Percentiles rank a stretch among this genome's conserved stretches.
These are phyloP conservation scores for Miamiensis avidus DNA, from an alignment of 169 alveolate genomes.

Conservation along the genomic window DNA sequence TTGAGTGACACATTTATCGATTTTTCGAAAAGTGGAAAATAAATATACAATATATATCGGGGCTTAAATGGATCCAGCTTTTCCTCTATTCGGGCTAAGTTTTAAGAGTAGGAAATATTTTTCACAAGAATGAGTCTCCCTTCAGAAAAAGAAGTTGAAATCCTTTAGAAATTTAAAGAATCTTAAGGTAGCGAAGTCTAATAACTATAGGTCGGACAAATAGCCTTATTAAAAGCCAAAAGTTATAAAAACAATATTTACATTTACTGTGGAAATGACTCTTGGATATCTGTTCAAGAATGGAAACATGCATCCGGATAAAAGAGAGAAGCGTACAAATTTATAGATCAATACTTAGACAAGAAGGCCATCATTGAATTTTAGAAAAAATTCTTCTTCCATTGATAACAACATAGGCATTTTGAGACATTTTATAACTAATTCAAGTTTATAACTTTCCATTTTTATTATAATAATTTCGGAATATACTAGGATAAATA, in stretches of 20 bases:
- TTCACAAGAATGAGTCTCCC: constrained; percentile 15
- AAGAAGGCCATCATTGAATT: too few relatives aligned
- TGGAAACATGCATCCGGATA: neutral
- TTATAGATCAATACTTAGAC: neutral
- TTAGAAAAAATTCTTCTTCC: too few relatives aligned
- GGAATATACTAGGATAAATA: too few relatives aligned
- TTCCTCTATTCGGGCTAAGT: constrained; percentile 13
- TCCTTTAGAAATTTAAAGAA: too few relatives aligned
- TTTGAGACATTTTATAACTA: too few relatives aligned
- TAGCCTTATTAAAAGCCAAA: neutral
- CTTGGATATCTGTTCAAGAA: neutral
- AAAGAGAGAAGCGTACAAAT: neutral
- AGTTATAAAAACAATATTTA: neutral
- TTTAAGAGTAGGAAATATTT: constrained; percentile 1
- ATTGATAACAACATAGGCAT: neutral
- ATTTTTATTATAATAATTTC: too few relatives aligned
- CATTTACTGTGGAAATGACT: neutral
- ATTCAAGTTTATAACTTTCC: too few relatives aligned
- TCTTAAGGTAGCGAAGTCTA: too few relatives aligned
- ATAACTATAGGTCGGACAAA: neutral
- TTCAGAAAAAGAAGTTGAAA: neutral
- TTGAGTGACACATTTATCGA: constrained; percentile 1
- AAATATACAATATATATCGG: constrained; percentile 18
- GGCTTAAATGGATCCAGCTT: constrained; percentile 19
- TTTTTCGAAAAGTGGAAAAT: neutral